These are phyloP conservation scores for Cystobasidium pallidum DNA, from an alignment of 1,284 basidiomycete species.

Conservation along the genomic window DNA sequence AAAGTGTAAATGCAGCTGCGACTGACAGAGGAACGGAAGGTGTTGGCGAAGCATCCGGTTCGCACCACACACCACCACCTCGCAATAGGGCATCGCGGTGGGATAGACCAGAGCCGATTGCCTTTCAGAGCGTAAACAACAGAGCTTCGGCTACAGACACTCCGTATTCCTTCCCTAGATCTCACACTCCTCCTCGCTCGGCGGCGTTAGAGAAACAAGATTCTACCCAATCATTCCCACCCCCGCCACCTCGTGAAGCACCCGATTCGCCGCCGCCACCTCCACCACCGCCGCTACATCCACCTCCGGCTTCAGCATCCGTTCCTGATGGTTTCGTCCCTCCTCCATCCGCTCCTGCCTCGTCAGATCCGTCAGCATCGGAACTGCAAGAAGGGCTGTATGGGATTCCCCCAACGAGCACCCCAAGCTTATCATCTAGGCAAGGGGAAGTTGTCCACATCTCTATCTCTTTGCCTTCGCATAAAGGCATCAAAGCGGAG, in stretches of 20 bases:
- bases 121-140: not conserved
- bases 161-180: not conserved
- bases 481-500: not conserved
- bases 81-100: not conserved
- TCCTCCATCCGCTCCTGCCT: not conserved
- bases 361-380: not conserved
- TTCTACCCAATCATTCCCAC: not conserved
- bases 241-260: not conserved
- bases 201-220: not conserved
- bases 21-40: not conserved
- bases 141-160: not conserved
- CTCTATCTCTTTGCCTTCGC: not conserved
- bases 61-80: not conserved
- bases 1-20: not conserved
- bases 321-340: not conserved
- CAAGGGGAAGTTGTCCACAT: not conserved
- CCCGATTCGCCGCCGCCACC: not conserved
- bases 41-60: not conserved
- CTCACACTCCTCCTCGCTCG: constrained; percentile 11
- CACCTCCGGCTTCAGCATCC: constrained; percentile 8
- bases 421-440: not conserved
- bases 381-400: not conserved
- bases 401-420: not conserved
- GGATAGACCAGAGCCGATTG: constrained; percentile 1
- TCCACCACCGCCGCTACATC: constrained; percentile 24